Percentiles rank a stretch among this genome's conserved stretches.
Evolutionary conservation across 2,329 filamentous ascomycete genomes (phyloP).

Genomic region (Aureobasidium mangrovei): DNA sequence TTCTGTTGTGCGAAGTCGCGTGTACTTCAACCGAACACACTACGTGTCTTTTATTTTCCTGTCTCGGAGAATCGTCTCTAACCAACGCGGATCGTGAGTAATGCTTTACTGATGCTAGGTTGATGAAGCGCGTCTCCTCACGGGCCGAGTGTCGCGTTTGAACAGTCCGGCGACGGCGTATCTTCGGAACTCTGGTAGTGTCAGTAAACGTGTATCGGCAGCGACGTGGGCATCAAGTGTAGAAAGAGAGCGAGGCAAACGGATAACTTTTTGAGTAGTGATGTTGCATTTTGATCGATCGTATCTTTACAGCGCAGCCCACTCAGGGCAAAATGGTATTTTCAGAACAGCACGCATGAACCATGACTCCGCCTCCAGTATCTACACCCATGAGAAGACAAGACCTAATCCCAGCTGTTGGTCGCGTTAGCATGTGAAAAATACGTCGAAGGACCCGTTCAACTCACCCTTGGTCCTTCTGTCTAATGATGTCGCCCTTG

Average conservation of each 20-base stretch:
- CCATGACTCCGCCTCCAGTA: conserved; percentile 6
- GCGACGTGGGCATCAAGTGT: too few relatives aligned
- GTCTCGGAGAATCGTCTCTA: background rate
- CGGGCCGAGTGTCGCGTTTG: conserved; percentile 1
- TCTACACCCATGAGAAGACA: background rate
- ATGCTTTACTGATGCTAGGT: conserved; percentile 1
- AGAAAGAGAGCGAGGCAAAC: too few relatives aligned
- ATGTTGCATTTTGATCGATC: background rate
- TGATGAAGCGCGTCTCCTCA: conserved; percentile 11
- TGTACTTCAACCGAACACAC: background rate
- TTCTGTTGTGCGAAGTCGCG: background rate
- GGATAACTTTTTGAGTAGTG: too few relatives aligned
- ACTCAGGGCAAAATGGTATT: conserved; percentile 3
- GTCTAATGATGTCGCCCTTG: conserved; percentile 59
- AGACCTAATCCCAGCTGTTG: conserved; percentile 4
- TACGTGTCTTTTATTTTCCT: background rate
- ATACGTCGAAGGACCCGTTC: background rate
- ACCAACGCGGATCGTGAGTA: background rate
- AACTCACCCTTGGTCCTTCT: conserved; percentile 70
- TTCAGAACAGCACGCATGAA: conserved; percentile 12
- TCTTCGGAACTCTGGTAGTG: background rate
- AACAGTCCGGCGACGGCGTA: background rate
- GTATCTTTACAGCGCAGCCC: conserved; percentile 8
- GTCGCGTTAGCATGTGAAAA: background rate
- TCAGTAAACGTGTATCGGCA: too few relatives aligned